These are phyloP conservation scores for Trichothecium roseum DNA, from an alignment of 2,329 filamentous ascomycete genomes.

Conservation along the genomic window DNA sequence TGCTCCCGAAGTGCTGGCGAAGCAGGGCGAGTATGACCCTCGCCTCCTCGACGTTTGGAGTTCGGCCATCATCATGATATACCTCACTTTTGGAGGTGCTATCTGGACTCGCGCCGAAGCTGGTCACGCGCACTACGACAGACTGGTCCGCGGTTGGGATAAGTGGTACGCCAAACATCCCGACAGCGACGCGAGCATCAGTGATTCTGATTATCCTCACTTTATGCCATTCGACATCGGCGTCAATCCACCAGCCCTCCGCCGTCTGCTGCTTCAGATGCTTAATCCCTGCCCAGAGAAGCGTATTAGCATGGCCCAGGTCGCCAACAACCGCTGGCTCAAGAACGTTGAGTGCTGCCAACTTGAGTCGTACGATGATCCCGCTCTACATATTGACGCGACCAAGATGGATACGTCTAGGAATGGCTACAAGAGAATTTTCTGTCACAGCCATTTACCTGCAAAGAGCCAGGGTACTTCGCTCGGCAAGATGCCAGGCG, in stretches of 20 bases:
- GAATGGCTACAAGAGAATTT: slow-evolving; percentile 37
- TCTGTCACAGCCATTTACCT: slow-evolving; percentile 48
- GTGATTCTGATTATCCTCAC: slow-evolving; percentile 55
- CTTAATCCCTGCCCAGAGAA: slow-evolving; percentile 65
- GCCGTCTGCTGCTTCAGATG: slow-evolving; percentile 68
- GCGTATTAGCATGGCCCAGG: slow-evolving; percentile 59
- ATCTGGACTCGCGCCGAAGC: slow-evolving; percentile 63
- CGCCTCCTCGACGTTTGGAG: slow-evolving; percentile 80
- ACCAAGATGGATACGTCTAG: slow-evolving; percentile 41
- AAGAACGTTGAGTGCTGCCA: slow-evolving; percentile 72
- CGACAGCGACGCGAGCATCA: slow-evolving; percentile 23
- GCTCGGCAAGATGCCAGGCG: slow-evolving; percentile 45
- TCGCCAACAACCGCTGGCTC: slow-evolving; percentile 62
- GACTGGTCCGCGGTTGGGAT: slow-evolving; percentile 57
- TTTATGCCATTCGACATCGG: slow-evolving; percentile 53
- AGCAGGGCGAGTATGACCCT: slow-evolving; percentile 57
- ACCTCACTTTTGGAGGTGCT: slow-evolving; percentile 60
- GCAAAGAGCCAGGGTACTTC: slow-evolving; percentile 32
- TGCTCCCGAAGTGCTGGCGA: slow-evolving; percentile 71
- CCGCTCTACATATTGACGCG: slow-evolving; percentile 49
- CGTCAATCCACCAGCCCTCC: slow-evolving; percentile 57
- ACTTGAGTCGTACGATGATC: slow-evolving; percentile 58
- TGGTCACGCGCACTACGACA: slow-evolving; percentile 49
- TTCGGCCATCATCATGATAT: slow-evolving; percentile 72
- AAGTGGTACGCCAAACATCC: slow-evolving; percentile 51